Evolutionary conservation across 108 stramenopile species (phyloP).

Genomic region (Skeletonema grethae): DNA sequence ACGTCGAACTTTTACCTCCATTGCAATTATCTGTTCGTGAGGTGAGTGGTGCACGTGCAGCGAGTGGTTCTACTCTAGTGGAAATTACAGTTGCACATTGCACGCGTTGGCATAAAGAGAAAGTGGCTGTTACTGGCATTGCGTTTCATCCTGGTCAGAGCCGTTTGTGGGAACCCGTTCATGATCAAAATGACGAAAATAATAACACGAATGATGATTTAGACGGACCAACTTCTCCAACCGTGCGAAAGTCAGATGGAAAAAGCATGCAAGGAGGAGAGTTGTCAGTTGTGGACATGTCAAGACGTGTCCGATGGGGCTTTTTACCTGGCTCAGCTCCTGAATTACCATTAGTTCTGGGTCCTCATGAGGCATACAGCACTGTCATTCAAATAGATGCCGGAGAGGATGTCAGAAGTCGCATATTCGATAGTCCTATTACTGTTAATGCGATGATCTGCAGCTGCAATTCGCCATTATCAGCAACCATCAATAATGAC

Average conservation of each 20-base stretch:
- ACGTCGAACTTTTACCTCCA: slow-evolving; percentile 33
- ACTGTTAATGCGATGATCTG: slow-evolving; percentile 73
- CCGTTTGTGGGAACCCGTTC: slow-evolving; percentile 24
- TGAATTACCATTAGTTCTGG: slow-evolving; percentile 63
- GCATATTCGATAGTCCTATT: slow-evolving; percentile 68
- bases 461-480: neutral
- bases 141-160: slow-evolving; percentile 87
- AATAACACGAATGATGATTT: neutral
- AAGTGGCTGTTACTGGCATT: slow-evolving; percentile 74
- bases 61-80: slow-evolving; percentile 68
- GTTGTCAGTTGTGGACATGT: slow-evolving; percentile 72
- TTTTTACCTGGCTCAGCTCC: slow-evolving; percentile 67
- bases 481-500: neutral
- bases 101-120: slow-evolving; percentile 60
- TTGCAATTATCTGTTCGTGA: slow-evolving; percentile 34
- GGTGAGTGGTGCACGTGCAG: slow-evolving; percentile 48
- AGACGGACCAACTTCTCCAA: neutral
- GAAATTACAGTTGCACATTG: slow-evolving; percentile 75
- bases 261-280: slow-evolving; percentile 54
- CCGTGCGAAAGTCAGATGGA: neutral
- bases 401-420: slow-evolving; percentile 48
- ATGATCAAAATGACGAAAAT: neutral
- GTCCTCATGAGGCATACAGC: slow-evolving; percentile 69
- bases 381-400: slow-evolving; percentile 80
- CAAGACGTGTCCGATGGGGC: slow-evolving; percentile 73